A percentile compares a stretch with the other conserved stretches of the same genome.
phyloP scores from a whole-genome alignment of 768 basidiomycete species.

The Termitomyces sp. region DNA sequence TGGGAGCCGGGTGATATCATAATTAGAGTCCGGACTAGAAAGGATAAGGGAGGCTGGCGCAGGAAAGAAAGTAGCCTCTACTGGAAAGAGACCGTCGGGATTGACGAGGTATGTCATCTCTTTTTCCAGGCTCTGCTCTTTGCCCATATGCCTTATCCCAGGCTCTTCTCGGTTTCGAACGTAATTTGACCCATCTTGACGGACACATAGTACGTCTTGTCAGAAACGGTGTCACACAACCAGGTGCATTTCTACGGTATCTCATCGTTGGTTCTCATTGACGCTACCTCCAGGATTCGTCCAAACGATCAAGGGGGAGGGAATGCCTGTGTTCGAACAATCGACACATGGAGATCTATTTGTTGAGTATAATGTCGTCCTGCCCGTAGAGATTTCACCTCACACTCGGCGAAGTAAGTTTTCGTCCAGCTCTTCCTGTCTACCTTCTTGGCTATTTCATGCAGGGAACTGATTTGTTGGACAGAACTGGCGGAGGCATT shows the following conservation, averaged over 20 bases:
- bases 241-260: constrained; percentile 45
- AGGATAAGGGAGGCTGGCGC: constrained; percentile 75
- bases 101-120: constrained; percentile 71
- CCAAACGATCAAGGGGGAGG: constrained; percentile 81
- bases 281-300: constrained; percentile 57
- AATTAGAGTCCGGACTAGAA: constrained; percentile 74
- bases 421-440: not conserved
- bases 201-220: constrained; percentile 71
- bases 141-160: constrained; percentile 25
- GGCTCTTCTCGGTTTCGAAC: constrained; percentile 96
- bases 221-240: constrained; percentile 85
- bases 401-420: constrained; percentile 73
- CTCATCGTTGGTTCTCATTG: not conserved
- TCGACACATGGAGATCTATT: constrained; percentile 76
- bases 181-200: constrained; percentile 88
- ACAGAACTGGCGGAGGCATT: constrained; percentile 23
- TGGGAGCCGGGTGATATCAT: constrained; percentile 96
- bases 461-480: constrained; percentile 1
- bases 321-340: constrained; percentile 73
- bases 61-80: constrained; percentile 90
- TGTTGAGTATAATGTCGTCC: constrained; percentile 89
- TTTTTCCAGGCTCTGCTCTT: not conserved
- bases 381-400: constrained; percentile 69
- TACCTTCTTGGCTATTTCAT: not conserved
- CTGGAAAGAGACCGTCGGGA: constrained; percentile 86